Conservation (phyloP, 495 filamentous ascomycete species). For the Parmelia sp. region DNA sequence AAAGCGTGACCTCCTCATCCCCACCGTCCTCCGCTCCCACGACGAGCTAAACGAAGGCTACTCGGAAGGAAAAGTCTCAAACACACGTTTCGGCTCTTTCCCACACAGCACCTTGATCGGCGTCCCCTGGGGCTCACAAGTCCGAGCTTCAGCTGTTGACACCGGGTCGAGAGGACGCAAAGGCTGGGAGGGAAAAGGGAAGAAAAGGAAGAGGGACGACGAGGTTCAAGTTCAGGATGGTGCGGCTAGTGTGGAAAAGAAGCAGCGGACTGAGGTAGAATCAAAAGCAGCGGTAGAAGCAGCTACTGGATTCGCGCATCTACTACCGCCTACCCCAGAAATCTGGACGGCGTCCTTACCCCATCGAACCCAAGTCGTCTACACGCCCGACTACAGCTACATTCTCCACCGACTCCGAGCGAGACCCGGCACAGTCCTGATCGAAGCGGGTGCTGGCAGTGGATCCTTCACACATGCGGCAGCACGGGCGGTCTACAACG, state of each 20-base stretch:
- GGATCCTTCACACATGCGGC: slow-evolving; percentile 93
- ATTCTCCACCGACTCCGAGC: slow-evolving; percentile 82
- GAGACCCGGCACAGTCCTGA: slow-evolving; percentile 69
- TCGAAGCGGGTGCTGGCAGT: slow-evolving; percentile 92
- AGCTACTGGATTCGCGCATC: slow-evolving; percentile 77
- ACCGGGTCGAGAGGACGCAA: slow-evolving; percentile 71
- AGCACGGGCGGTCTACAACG: slow-evolving; percentile 80
- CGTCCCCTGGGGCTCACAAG: slow-evolving; percentile 84
- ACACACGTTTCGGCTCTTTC: slow-evolving; percentile 92
- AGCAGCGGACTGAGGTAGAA: slow-evolving; percentile 9
- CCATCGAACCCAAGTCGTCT: slow-evolving; percentile 95
- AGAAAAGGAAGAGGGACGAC: slow-evolving; percentile 52
- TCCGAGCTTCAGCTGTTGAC: slow-evolving; percentile 81
- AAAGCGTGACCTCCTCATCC: slow-evolving; percentile 71
- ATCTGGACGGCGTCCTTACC: slow-evolving; percentile 85
- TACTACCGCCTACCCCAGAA: slow-evolving; percentile 88
- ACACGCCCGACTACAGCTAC: slow-evolving; percentile 95
- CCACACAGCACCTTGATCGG: slow-evolving; percentile 80
- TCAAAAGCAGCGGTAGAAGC: slow-evolving; percentile 50
- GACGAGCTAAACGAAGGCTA: slow-evolving; percentile 62
- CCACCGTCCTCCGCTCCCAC: slow-evolving; percentile 58
- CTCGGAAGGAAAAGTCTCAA: slow-evolving; percentile 74
- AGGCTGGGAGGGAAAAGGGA: slow-evolving; percentile 33
- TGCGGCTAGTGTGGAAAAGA: slow-evolving; percentile 24
- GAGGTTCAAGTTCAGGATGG: slow-evolving; percentile 22